Base-by-base conservation (phyloP, 1,139 yeast species). In the Casaregolazyma lundiana region DNA sequence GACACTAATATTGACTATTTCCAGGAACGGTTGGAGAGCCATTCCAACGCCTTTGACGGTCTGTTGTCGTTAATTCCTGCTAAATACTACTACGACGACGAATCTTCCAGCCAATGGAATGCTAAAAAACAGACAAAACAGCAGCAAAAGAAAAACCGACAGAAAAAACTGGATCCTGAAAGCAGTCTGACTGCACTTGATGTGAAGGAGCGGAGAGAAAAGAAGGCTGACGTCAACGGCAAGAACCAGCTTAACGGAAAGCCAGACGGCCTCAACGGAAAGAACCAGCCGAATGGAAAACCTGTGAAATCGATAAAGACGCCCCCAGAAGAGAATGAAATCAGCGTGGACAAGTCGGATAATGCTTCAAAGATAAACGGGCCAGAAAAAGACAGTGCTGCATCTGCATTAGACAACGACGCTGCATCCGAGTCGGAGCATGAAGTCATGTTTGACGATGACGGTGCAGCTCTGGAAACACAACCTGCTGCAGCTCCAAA, bases 31-130 rank as follows among this genome's bases (percentile, higher is more conserved):
- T 76, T 89, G 55, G 80, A 82, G 65, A 80, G 84, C 44, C 95
- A 88, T 62, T 84, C 96, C 16, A 75, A 82, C 49, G 94, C 97
- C 6, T 90, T 92, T 65, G 90, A 87, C 63, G 96, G 97, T 37
- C 72, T 92, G 48, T 71, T 92, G 52, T 87, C 97, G 18, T 72
- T 92, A 63, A 89, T 92, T 50, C 97, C 98, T 6, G 95, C 97
- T 7, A 88, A 89, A 62, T 88, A 84, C 61, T 90, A 90, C 64
- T 88, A 87, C 62, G 86, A 80, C 61, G 85, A 79, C 54, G 79
- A 79, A 54, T 74, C 83, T 2, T 81, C 84, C 60, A 84, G 84
- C 48, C 97, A 90, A 67, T 90, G 97, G 97, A 82, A 81, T 57
- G 84, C 83, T 57, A 85, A 86, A 71, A 79, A 83, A 66, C 48